Conservation (phyloP, 306 rosid genomes). For the Dryas alaskensis region DNA sequence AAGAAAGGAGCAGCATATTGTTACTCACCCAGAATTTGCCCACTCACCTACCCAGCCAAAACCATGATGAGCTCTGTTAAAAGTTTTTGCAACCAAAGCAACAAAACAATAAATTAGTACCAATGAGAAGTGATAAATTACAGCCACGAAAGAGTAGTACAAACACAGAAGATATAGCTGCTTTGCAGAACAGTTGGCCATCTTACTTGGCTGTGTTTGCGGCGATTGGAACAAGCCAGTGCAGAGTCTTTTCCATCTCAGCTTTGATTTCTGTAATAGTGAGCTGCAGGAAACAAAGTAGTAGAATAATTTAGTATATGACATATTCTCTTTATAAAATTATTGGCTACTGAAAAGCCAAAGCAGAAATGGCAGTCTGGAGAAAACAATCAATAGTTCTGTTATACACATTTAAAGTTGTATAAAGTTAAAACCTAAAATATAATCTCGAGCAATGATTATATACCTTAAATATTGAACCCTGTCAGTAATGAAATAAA, state of each 20-base stretch:
- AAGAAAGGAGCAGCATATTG: not conserved
- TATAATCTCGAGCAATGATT: no score
- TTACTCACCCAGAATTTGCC: conserved; percentile 78
- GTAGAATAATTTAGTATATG: not conserved
- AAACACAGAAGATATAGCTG: conserved; percentile 6
- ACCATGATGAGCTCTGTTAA: conserved; percentile 82
- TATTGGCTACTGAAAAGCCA: conserved; percentile 12
- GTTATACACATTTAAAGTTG: not conserved
- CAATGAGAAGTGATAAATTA: conserved; percentile 4
- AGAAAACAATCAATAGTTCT: not conserved
- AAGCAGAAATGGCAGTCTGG: not conserved
- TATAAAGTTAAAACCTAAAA: no score
- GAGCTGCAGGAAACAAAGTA: conserved; percentile 51
- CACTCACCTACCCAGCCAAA: conserved; percentile 98
- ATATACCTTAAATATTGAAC: no score
- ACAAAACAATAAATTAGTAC: conserved; percentile 27
- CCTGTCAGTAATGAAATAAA: no score
- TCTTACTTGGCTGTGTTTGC: conserved; percentile 88
- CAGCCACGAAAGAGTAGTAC: conserved; percentile 13
- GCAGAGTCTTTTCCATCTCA: conserved; percentile 84
- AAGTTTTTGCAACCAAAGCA: conserved; percentile 32
- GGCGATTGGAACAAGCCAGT: conserved; percentile 81
- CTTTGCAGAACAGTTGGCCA: conserved; percentile 21
- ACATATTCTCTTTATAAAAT: not conserved
- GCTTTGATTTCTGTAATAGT: conserved; percentile 59